A percentile compares a stretch with the other conserved stretches of the same genome.
phyloP scores from a whole-genome alignment of 306 rosid genomes.

The Leucaena leucocephala region DNA sequence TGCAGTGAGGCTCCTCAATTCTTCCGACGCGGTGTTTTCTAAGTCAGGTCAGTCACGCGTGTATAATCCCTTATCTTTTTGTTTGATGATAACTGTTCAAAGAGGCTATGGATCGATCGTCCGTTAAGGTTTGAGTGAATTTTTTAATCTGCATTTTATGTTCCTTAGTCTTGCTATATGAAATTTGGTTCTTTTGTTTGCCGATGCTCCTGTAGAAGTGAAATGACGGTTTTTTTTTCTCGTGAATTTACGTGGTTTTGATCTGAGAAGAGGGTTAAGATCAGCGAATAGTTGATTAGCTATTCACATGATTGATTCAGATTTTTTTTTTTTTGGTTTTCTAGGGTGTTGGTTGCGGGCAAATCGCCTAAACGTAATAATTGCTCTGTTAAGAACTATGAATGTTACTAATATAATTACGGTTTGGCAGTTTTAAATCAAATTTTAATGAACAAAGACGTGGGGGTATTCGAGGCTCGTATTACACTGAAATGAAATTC shows the following conservation, averaged over 20 bases:
- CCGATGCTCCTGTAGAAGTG: no score
- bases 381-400: not conserved
- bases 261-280: not conserved
- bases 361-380: not conserved
- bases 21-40: not conserved
- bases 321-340: not conserved
- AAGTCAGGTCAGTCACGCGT: conserved; percentile 17
- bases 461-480: not conserved
- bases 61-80: not conserved
- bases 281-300: not conserved
- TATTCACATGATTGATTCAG: not conserved
- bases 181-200: not conserved
- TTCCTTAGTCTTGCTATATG: not conserved
- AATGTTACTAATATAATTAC: not conserved
- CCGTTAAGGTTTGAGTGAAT: not conserved
- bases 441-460: not conserved
- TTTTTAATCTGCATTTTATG: not conserved
- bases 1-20: conserved; percentile 8
- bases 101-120: not conserved
- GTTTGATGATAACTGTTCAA: not conserved
- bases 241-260: not conserved
- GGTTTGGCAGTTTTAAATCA: not conserved
- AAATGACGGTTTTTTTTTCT: not conserved
- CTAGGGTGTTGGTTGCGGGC: not conserved
- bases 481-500: not conserved